phyloP scores from a whole-genome alignment of 805 yeast genomes.

The Barnettozyma sucrosica region DNA sequence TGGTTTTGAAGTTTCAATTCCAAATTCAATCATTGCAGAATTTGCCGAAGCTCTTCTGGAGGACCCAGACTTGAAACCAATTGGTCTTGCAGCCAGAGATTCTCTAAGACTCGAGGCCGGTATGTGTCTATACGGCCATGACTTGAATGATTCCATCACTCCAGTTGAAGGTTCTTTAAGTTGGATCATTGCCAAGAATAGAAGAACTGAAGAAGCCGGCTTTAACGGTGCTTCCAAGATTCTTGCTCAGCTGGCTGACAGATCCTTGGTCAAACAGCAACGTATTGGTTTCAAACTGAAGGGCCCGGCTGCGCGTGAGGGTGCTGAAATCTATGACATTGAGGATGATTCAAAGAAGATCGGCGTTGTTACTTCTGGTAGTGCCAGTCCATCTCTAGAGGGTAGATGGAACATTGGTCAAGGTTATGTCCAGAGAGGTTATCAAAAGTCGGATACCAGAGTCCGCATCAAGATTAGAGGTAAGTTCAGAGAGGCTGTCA shows the following conservation, averaged over 20 bases:
- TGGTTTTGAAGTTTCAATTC: constrained; percentile 89
- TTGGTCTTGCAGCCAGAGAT: constrained; percentile 98
- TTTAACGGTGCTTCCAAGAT: constrained; percentile 79
- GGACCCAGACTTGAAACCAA: constrained; percentile 62
- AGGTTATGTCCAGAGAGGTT: constrained; percentile 72
- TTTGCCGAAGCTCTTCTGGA: constrained; percentile 57
- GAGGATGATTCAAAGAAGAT: constrained; percentile 52
- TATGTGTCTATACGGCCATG: constrained; percentile 95
- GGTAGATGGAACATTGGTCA: constrained; percentile 81
- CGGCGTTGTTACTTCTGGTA: constrained; percentile 51
- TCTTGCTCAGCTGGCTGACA: constrained; percentile 63
- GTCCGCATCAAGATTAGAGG: constrained; percentile 78
- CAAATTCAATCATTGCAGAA: constrained; percentile 48
- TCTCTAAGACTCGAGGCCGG: constrained; percentile 95
- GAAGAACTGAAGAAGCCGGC: constrained; percentile 45
- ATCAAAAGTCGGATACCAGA: constrained; percentile 67
- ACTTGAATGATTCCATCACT: constrained; percentile 68
- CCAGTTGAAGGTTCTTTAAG: constrained; percentile 87
- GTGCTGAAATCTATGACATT: constrained; percentile 52
- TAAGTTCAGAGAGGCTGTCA: constrained; percentile 66
- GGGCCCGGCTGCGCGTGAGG: constrained; percentile 94
- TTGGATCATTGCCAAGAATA: constrained; percentile 83
- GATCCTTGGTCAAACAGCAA: constrained; percentile 45
- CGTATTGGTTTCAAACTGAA: constrained; percentile 68
- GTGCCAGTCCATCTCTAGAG: constrained; percentile 60